A percentile compares a stretch with the other conserved stretches of the same genome.
Conservation (phyloP, 805 yeast species). For the Grigorovia humatica region DNA sequence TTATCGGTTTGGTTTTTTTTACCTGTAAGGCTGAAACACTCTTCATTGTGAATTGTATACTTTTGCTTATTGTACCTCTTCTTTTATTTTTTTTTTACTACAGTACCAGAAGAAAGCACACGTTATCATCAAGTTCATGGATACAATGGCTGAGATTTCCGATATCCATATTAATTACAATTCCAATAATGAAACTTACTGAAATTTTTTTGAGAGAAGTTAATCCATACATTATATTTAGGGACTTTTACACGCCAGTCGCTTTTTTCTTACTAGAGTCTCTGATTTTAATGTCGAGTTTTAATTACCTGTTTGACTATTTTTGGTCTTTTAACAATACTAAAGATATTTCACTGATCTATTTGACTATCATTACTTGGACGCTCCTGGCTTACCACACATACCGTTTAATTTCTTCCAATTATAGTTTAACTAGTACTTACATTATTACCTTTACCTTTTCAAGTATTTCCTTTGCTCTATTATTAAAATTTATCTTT, state of each 20-base stretch:
- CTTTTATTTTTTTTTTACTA: slow-evolving; percentile 37
- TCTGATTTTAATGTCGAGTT: slow-evolving; percentile 43
- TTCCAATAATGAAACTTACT: slow-evolving; percentile 28
- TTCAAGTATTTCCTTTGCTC: slow-evolving; percentile 8
- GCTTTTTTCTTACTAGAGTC: slow-evolving; percentile 38
- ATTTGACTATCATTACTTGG: slow-evolving; percentile 52
- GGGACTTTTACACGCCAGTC: slow-evolving; percentile 40
- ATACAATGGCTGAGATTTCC: slow-evolving; percentile 47
- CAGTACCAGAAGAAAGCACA: slow-evolving; percentile 37
- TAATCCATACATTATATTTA: slow-evolving; percentile 44
- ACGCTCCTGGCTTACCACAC: slow-evolving; percentile 40
- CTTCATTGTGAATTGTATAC: slow-evolving; percentile 40
- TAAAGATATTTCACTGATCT: slow-evolving; percentile 47
- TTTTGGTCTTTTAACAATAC: slow-evolving; percentile 40
- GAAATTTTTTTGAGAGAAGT: slow-evolving; percentile 32
- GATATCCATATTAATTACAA: slow-evolving; percentile 40
- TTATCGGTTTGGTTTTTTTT: slow-evolving; percentile 48
- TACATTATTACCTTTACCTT: slow-evolving; percentile 40
- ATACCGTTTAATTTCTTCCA: slow-evolving; percentile 35
- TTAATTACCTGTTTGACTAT: slow-evolving; percentile 34
- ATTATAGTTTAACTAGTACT: slow-evolving; percentile 40
- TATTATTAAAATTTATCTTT: slow-evolving; percentile 1
- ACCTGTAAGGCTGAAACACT: slow-evolving; percentile 41
- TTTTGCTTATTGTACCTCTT: slow-evolving; percentile 48
- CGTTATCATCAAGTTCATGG: slow-evolving; percentile 37